Conservation (phyloP, 1,284 basidiomycete species). For the Naganishia sp. region DNA sequence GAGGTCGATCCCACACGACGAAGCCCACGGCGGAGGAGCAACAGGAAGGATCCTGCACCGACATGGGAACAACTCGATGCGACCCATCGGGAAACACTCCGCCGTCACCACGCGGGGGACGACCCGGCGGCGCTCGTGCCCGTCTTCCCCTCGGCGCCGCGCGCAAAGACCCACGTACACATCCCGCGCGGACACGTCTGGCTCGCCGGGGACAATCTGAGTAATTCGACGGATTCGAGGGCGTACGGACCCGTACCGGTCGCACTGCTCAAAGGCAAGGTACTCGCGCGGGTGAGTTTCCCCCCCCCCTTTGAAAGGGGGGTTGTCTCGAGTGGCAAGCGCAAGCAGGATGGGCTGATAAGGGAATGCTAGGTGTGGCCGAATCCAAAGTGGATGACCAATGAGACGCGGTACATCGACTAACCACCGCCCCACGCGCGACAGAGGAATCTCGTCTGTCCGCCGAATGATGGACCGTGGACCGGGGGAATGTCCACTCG, state of each 20-base stretch:
- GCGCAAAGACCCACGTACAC: conserved; percentile 63
- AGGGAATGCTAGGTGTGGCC: conserved; percentile 31
- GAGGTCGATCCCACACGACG: conserved; percentile 69
- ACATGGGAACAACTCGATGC: conserved; percentile 55
- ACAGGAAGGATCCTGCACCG: conserved; percentile 39
- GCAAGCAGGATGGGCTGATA: too few relatives aligned
- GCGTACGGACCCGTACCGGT: conserved; percentile 88
- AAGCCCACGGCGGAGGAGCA: conserved; percentile 35
- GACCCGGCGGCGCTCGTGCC: conserved; percentile 7
- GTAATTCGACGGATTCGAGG: conserved; percentile 81
- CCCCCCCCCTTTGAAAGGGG: too few relatives aligned
- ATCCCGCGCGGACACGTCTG: conserved; percentile 86
- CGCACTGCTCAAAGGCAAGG: conserved; percentile 73
- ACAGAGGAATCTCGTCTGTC: too few relatives aligned
- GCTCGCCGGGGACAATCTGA: conserved; percentile 87
- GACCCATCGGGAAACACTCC: conserved; percentile 49
- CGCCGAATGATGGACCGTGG: too few relatives aligned
- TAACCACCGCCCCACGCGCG: neutral
- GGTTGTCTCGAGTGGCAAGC: too few relatives aligned
- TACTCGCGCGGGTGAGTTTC: conserved; percentile 67
- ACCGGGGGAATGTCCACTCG: too few relatives aligned
- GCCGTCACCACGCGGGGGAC: neutral
- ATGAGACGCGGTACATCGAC: conserved; percentile 19
- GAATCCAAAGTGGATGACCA: conserved; percentile 32
- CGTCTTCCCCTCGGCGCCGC: conserved; percentile 19